Evolutionary conservation across 306 rosid genomes (phyloP).

Genomic region (Herpetospermum pedunculosum): DNA sequence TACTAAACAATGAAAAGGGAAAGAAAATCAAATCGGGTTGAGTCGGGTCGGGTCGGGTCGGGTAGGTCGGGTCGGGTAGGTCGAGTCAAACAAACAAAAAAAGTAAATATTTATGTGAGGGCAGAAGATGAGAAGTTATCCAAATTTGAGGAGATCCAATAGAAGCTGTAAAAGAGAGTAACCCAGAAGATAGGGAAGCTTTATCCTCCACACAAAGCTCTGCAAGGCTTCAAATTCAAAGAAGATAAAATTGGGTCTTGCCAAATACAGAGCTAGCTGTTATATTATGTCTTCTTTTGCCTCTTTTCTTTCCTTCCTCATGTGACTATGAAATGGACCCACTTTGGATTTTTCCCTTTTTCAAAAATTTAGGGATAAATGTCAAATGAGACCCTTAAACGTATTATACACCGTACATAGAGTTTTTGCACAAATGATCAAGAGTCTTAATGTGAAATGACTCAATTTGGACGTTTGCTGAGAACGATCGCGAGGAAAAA

Average conservation of each 20-base stretch:
- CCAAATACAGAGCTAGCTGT: constrained; percentile 1
- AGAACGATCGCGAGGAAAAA: too few relatives aligned
- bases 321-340: constrained; percentile 11
- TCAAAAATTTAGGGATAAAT: too few relatives aligned
- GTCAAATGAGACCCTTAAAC: too few relatives aligned
- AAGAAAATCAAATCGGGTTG: too few relatives aligned
- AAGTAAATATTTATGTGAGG: neutral
- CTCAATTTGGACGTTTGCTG: too few relatives aligned
- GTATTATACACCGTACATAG: too few relatives aligned
- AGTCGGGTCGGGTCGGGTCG: too few relatives aligned
- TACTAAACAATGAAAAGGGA: too few relatives aligned
- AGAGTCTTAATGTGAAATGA: too few relatives aligned
- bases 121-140: neutral
- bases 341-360: neutral
- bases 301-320: neutral
- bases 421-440: too few relatives aligned
- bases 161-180: neutral
- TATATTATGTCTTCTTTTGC: constrained; percentile 8
- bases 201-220: constrained; percentile 24
- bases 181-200: constrained; percentile 23
- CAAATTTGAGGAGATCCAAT: neutral
- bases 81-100: too few relatives aligned
- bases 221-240: constrained; percentile 7
- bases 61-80: too few relatives aligned
- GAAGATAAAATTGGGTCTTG: neutral